These are phyloP conservation scores for Tricholoma matsutake DNA, from an alignment of 768 basidiomycete genomes.

Conservation along the genomic window DNA sequence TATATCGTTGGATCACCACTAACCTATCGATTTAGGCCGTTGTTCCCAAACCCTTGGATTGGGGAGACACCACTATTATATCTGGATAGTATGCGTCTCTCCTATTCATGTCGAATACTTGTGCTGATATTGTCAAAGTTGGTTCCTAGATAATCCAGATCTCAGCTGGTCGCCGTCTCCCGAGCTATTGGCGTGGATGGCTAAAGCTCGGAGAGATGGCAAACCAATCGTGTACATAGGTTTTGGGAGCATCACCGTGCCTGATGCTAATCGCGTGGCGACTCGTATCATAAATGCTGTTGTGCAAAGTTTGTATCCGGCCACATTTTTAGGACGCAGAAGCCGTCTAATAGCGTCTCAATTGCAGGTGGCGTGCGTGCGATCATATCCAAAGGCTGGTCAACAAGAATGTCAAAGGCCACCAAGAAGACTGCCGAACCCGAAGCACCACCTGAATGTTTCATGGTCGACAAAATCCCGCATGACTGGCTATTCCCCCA, in stretches of 20 bases:
- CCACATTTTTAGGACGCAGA: neutral
- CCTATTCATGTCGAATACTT: neutral
- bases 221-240: conserved; percentile 71
- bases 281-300: conserved; percentile 58
- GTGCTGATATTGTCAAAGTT: conserved; percentile 33
- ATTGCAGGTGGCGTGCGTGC: conserved; percentile 55
- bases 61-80: conserved; percentile 56
- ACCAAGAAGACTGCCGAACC: conserved; percentile 37
- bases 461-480: conserved; percentile 59
- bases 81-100: conserved; percentile 49
- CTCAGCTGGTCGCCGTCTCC: conserved; percentile 52
- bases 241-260: conserved; percentile 68
- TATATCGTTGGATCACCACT: neutral
- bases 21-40: conserved; percentile 35
- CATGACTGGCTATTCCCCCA: conserved; percentile 65
- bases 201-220: conserved; percentile 47
- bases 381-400: conserved; percentile 69
- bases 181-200: conserved; percentile 51
- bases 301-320: conserved; percentile 44
- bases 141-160: conserved; percentile 67
- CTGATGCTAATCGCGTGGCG: conserved; percentile 52
- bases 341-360: neutral
- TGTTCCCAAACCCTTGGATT: conserved; percentile 69
- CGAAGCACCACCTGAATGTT: conserved; percentile 50
- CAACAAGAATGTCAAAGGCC: conserved; percentile 46